Base-by-base conservation (phyloP, 129 eudicot genomes). In the Tagetes patula region DNA sequence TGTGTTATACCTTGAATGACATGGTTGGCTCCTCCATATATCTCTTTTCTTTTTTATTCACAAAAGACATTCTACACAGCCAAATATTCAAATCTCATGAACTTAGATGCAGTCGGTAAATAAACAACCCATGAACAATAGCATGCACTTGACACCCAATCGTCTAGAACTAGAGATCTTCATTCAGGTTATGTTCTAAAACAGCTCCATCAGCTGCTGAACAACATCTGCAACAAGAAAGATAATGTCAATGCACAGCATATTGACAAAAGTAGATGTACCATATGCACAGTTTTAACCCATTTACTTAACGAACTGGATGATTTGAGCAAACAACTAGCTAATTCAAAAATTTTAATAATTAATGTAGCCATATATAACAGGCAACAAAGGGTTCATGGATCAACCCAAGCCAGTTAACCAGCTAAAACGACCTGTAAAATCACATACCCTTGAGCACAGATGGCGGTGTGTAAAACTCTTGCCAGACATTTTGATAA, bases 171-270 rank as follows among this genome's bases (percentile, higher is more conserved):
- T 20, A 20, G 27, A 20, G 27, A 20, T 20, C 27, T 20, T 20
- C 27, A 20, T 77, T 70, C 45, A 46, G 54, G 52, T 5, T 49
- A 52, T 71, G 70, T 65, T 87, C 81, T 84, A 92, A 73, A 91
- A 92, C 61, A 92, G 91, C 82, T 92, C 97, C 86, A 83, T 82
- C 84, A 92, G 72, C 81, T 92, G 97, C 81, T 87, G 96, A 36
- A 84, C 94, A 6, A 92, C 91, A 86, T 89, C 97, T 92, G 94
- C 88, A 85, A 52, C 41, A 67, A 69, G 8, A 61, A 67, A 80
- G 64, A 64, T 40, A 52, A 63, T 14, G 49, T 49, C 48, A 56
- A 34, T 37, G 54, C 20, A 54, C 53, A 8, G 38, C 27, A 39
- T 50, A 7, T 7, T 65, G n/a, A 48, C 5, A 53, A 13, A 47